A percentile compares a stretch with the other conserved stretches of the same genome.
phyloP scores from a whole-genome alignment of 768 basidiomycete species.

The Lentinus brumalis region DNA sequence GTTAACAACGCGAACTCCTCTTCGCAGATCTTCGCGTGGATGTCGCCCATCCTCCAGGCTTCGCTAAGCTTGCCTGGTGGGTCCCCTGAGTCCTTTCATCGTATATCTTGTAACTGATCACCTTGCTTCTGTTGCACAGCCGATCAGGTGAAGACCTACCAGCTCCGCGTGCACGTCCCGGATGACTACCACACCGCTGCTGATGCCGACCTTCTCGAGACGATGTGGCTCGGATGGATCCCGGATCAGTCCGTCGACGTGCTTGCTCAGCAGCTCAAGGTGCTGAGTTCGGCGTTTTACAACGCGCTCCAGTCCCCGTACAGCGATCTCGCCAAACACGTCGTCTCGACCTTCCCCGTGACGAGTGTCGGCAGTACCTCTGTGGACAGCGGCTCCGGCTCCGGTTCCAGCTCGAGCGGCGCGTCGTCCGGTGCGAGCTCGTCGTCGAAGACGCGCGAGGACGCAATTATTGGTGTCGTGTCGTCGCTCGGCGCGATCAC shows the following conservation, averaged over 20 bases:
- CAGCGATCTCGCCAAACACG: conserved; percentile 60
- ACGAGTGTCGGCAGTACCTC: conserved; percentile 35
- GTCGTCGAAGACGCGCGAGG: conserved; percentile 58
- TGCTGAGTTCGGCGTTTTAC: conserved; percentile 65
- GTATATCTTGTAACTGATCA: conserved; percentile 18
- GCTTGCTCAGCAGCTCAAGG: conserved; percentile 68
- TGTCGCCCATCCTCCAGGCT: conserved; percentile 52
- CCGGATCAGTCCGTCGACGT: conserved; percentile 53
- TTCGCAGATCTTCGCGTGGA: conserved; percentile 76
- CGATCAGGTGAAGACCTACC: conserved; percentile 47
- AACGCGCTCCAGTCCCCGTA: conserved; percentile 45
- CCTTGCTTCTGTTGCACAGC: conserved; percentile 31
- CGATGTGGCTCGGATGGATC: conserved; percentile 74
- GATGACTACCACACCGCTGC: conserved; percentile 47
- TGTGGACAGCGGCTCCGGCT: conserved; percentile 18
- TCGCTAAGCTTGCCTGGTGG: conserved; percentile 48
- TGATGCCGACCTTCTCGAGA: conserved; percentile 58
- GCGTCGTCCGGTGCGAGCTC: conserved; percentile 7
- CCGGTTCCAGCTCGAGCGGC: conserved; percentile 28
- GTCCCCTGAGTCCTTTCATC: conserved; percentile 34
- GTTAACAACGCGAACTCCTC: conserved; percentile 55
- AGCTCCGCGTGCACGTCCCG: conserved; percentile 73
- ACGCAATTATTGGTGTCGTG: conserved; percentile 92
- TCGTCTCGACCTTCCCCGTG: conserved; percentile 70
- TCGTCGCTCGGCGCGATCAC: conserved; percentile 80